Conservation (phyloP, 2,329 filamentous ascomycete species). For the Aplosporella prunicola region DNA sequence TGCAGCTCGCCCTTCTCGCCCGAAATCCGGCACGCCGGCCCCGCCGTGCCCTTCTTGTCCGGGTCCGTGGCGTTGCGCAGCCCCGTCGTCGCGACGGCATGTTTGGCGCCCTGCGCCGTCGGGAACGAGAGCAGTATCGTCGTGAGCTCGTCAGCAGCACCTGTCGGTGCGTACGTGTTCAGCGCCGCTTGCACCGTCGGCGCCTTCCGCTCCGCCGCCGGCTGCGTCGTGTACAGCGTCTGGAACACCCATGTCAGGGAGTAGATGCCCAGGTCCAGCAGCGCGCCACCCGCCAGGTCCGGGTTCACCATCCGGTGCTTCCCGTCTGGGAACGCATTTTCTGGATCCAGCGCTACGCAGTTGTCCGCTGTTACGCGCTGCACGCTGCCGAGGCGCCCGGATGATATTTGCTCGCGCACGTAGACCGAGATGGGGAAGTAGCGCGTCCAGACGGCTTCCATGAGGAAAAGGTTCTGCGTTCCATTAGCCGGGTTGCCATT, state of each 20-base stretch:
- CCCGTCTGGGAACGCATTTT: constrained; percentile 42
- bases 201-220: constrained; percentile 45
- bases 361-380: constrained; percentile 48
- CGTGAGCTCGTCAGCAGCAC: constrained; percentile 70
- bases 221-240: constrained; percentile 72
- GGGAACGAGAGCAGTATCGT: constrained; percentile 71
- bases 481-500: no score
- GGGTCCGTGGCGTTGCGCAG: constrained; percentile 43
- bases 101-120: constrained; percentile 46
- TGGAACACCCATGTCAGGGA: constrained; percentile 86
- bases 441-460: constrained; percentile 71
- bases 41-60: constrained; percentile 46
- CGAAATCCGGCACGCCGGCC: constrained; percentile 68
- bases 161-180: constrained; percentile 62
- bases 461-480: constrained; percentile 35
- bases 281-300: constrained; percentile 70
- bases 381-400: constrained; percentile 46
- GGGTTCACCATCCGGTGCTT: constrained; percentile 72
- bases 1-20: constrained; percentile 76
- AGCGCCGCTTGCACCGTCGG: constrained; percentile 58
- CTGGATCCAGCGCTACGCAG: constrained; percentile 51
- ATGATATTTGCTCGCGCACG: constrained; percentile 55
- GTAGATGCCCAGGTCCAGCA: constrained; percentile 83
- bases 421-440: constrained; percentile 79
- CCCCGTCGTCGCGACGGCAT: constrained; percentile 56